Percentiles rank a stretch among this genome's conserved stretches.
These are phyloP conservation scores for Boletus nobilissimus DNA, from an alignment of 1,284 basidiomycete species.

Conservation along the genomic window DNA sequence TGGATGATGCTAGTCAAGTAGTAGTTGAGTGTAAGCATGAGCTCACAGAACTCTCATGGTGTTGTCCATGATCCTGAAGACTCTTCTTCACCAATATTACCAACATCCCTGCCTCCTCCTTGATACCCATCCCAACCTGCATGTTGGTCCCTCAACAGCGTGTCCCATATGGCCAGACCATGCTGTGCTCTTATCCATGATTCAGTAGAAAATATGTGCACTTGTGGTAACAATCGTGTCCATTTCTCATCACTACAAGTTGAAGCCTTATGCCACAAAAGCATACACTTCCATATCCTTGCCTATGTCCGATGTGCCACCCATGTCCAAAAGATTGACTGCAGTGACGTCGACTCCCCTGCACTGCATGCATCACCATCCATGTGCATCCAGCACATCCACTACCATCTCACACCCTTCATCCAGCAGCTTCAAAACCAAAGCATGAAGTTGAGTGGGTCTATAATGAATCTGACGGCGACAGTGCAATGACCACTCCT, in stretches of 20 bases:
- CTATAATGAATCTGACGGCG: conserved; percentile 59
- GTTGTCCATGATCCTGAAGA: too few relatives aligned
- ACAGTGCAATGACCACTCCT: conserved; percentile 68
- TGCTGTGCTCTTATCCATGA: neutral
- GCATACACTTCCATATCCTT: conserved; percentile 58
- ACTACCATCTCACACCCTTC: conserved; percentile 73
- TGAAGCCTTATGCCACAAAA: conserved; percentile 66
- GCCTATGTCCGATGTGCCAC: neutral
- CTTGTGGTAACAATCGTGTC: conserved; percentile 78
- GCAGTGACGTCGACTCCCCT: neutral
- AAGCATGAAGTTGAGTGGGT: conserved; percentile 73
- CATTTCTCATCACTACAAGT: conserved; percentile 70
- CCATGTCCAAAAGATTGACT: conserved; percentile 6
- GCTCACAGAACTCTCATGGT: too few relatives aligned
- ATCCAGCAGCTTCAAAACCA: conserved; percentile 75
- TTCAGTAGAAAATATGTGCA: conserved; percentile 72
- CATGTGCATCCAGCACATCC: conserved; percentile 28
- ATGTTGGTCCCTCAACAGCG: conserved; percentile 80
- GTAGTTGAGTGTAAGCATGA: too few relatives aligned
- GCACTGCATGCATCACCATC: conserved; percentile 35
- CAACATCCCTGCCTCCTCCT: conserved; percentile 67
- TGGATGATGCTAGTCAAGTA: too few relatives aligned
- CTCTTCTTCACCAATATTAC: too few relatives aligned
- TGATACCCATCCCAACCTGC: conserved; percentile 71
- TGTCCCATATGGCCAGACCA: conserved; percentile 35